A percentile compares a stretch with the other conserved stretches of the same genome.
Conservation (phyloP, 345 rosid genomes). For the Bretschneidera sinensis region DNA sequence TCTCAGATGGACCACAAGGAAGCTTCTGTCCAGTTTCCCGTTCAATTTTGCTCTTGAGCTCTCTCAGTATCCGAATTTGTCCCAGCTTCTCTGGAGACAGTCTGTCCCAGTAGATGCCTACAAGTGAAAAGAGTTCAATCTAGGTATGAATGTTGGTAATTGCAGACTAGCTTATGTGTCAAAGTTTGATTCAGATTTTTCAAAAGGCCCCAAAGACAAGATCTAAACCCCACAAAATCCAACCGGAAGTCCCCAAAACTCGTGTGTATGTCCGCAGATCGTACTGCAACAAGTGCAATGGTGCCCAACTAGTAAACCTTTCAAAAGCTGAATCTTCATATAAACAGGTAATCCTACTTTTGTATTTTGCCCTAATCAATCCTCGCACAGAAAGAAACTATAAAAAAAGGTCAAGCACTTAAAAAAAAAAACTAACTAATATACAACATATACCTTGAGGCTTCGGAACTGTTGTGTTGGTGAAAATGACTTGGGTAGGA, state of each 20-base stretch:
- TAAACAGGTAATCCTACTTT: too few relatives aligned
- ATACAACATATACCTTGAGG: constrained; percentile 58
- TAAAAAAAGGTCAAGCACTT: not conserved
- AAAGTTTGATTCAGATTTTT: too few relatives aligned
- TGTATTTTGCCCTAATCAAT: not conserved
- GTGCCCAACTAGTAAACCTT: too few relatives aligned
- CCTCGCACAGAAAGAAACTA: not conserved
- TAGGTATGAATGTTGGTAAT: not conserved
- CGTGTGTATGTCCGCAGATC: too few relatives aligned
- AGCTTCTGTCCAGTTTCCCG: constrained; percentile 62
- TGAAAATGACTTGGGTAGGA: constrained; percentile 70
- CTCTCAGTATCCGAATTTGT: constrained; percentile 72
- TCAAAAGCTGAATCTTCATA: too few relatives aligned
- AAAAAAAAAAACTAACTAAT: not conserved
- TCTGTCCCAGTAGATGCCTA: constrained; percentile 85
- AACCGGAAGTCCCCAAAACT: too few relatives aligned
- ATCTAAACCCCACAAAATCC: too few relatives aligned
- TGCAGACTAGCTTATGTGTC: not conserved
- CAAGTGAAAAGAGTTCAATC: not conserved
- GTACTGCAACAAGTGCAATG: too few relatives aligned
- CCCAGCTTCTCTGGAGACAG: constrained; percentile 75
- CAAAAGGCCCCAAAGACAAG: too few relatives aligned
- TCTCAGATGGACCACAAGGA: constrained; percentile 67
- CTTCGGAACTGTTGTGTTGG: constrained; percentile 62
- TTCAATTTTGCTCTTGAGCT: constrained; percentile 62